Percentiles rank a stretch among this genome's conserved stretches.
These are phyloP conservation scores for Postia placenta DNA, from an alignment of 768 basidiomycete species.

Conservation along the genomic window DNA sequence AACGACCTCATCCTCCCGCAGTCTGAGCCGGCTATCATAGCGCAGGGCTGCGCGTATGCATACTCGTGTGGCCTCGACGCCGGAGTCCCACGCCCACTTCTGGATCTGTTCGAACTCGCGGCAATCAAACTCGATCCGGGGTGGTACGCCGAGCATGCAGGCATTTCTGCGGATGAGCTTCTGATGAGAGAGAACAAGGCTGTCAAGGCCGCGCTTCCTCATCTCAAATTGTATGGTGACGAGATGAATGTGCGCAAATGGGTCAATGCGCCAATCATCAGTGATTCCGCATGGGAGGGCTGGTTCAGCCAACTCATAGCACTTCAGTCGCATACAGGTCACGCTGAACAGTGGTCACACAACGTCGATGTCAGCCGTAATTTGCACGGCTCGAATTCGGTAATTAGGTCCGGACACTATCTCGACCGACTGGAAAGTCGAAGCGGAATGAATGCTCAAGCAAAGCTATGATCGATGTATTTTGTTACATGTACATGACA, in stretches of 20 bases:
- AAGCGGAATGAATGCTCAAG: not conserved
- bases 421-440: not conserved
- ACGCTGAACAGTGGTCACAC: not conserved
- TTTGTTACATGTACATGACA: not conserved
- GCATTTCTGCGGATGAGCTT: slow-evolving; percentile 5
- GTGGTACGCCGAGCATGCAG: slow-evolving; percentile 14
- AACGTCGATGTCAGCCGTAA: not conserved
- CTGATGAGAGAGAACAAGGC: slow-evolving; percentile 5
- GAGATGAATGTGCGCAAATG: slow-evolving; percentile 8
- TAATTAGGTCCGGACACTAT: not conserved
- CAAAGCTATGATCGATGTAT: not conserved
- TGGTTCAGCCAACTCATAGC: not conserved
- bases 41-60: slow-evolving; percentile 14
- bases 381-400: not conserved
- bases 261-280: slow-evolving; percentile 14
- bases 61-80: slow-evolving; percentile 8
- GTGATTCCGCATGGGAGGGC: slow-evolving; percentile 5
- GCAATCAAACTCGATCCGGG: slow-evolving; percentile 11
- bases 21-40: slow-evolving; percentile 11
- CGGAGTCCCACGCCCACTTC: slow-evolving; percentile 7
- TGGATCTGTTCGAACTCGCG: slow-evolving; percentile 12
- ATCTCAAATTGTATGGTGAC: slow-evolving; percentile 8
- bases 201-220: slow-evolving; percentile 5
- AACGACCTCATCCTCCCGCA: slow-evolving; percentile 15
- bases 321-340: not conserved